These are phyloP conservation scores for Coemansia sp. DNA, from an alignment of 192 early-diverging fungal species.

Conservation along the genomic window DNA sequence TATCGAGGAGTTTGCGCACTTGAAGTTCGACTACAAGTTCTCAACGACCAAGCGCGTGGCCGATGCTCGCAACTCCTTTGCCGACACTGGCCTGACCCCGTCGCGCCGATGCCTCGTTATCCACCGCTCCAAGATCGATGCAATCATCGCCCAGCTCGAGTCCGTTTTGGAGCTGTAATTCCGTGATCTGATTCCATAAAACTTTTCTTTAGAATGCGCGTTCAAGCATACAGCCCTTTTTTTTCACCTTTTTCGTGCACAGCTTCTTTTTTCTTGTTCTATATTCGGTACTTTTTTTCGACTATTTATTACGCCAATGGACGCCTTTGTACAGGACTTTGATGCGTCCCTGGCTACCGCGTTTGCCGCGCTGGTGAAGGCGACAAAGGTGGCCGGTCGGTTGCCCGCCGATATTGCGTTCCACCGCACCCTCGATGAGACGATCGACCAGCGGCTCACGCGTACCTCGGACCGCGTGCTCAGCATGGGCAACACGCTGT, in stretches of 20 bases:
- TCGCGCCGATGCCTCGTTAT: slow-evolving; percentile 66
- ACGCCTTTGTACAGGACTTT: slow-evolving; percentile 23
- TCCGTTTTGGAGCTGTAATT: slow-evolving; percentile 13
- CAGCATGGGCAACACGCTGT: slow-evolving; percentile 27
- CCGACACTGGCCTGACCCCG: slow-evolving; percentile 81
- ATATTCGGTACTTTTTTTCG: no score
- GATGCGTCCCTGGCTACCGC: slow-evolving; percentile 27
- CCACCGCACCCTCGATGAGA: slow-evolving; percentile 63
- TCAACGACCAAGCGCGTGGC: slow-evolving; percentile 64
- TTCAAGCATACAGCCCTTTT: not conserved
- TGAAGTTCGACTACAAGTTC: slow-evolving; percentile 81
- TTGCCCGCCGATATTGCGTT: slow-evolving; percentile 63
- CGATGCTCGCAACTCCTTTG: slow-evolving; percentile 78
- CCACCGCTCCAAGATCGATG: slow-evolving; percentile 46
- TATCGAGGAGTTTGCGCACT: slow-evolving; percentile 69
- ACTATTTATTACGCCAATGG: no score
- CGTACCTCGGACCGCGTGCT: slow-evolving; percentile 27
- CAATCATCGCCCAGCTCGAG: slow-evolving; percentile 21
- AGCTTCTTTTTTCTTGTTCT: no score
- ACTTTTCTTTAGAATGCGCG: not conserved
- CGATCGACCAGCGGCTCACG: slow-evolving; percentile 45
- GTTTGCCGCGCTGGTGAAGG: slow-evolving; percentile 53
- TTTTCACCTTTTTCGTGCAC: no score
- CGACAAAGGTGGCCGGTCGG: slow-evolving; percentile 60
- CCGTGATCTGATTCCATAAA: not conserved